A percentile compares a stretch with the other conserved stretches of the same genome.
Conservation (phyloP, 2,329 filamentous ascomycete species). For the Cytospora schulzeri region DNA sequence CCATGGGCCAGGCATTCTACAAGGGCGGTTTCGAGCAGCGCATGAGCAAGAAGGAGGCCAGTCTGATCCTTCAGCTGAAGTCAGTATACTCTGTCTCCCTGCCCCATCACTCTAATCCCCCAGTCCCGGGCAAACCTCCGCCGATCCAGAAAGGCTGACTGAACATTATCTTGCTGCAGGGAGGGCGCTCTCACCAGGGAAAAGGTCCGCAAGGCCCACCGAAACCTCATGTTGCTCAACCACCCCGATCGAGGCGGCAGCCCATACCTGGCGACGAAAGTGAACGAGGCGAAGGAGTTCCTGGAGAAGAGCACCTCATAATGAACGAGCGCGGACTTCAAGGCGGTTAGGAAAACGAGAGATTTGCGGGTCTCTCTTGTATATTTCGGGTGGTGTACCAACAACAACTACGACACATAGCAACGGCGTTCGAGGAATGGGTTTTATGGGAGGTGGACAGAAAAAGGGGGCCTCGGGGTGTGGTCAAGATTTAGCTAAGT, state of each 20-base stretch:
- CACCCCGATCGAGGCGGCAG: slow-evolving; percentile 97
- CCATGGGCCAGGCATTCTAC: slow-evolving; percentile 89
- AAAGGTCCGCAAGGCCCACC: slow-evolving; percentile 92
- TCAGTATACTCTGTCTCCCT: slow-evolving; percentile 45
- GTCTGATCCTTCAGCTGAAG: slow-evolving; percentile 88
- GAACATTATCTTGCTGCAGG: slow-evolving; percentile 48
- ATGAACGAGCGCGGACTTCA: slow-evolving; percentile 11
- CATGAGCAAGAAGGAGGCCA: slow-evolving; percentile 91
- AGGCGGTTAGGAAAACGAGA: slow-evolving; percentile 1
- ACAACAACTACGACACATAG: slow-evolving; percentile 29
- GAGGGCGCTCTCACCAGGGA: slow-evolving; percentile 89
- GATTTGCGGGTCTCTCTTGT: slow-evolving; percentile 12
- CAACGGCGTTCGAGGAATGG: slow-evolving; percentile 30
- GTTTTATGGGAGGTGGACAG: slow-evolving; percentile 1
- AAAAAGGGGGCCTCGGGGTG: neutral
- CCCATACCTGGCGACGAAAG: slow-evolving; percentile 94
- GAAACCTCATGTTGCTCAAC: slow-evolving; percentile 94
- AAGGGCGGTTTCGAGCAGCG: slow-evolving; percentile 97
- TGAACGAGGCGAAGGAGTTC: slow-evolving; percentile 98
- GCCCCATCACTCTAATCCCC: no score
- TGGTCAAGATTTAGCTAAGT: slow-evolving; percentile 14
- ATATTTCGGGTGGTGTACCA: slow-evolving; percentile 24
- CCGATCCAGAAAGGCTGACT: neutral
- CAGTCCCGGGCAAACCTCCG: neutral
- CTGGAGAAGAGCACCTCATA: slow-evolving; percentile 69